Evolutionary conservation across 2,329 filamentous ascomycete genomes (phyloP), one percentile per base, ranked within the genome.

Genomic region (Pyrenochaeta sp.): DNA sequence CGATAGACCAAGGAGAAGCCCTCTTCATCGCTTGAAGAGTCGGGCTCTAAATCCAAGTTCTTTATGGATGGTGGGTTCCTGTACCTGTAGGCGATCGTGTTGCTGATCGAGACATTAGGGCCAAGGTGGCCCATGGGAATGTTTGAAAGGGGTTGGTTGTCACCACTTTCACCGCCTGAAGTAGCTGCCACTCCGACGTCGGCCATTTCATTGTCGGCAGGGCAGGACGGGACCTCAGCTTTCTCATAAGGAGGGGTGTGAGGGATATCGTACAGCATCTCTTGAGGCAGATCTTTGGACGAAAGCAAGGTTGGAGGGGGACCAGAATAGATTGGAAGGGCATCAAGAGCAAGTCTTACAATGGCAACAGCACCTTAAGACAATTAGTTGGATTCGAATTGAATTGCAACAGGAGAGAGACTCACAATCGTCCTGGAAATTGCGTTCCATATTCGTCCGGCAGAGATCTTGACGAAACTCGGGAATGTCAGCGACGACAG

Each of bases 401-500:
- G 9, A 21, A 39, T 23, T 10, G 20, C 18, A 23, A 2, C 2
- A 4, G 15, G 15, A 21, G 10, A 12, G 18, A 18, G 14, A 72
- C 73, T 71, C 64, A 78, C 77, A 74, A 17, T 78, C 76, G 50
- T 80, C 74, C 44, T 75, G 52, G 45, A 77, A 79, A 15, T 66
- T 64, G 11, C 78, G 65, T 31, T 73, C 55, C 58, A 73, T 69
- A 50, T 72, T 76, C 2, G 71, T 73, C 41, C 67, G 67, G 52
- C 73, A 77, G 15, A 81, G 68, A 31, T 77, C 77, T 42, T 73
- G 71, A 35, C 76, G 71, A 57, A 81, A 80, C 5, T 67, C 64
- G 6, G 70, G 63, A 10, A 77, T 63, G 6, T 77, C 72, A 35
- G 63, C 74, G 1, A 72, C 70, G 10, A 78, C 53, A 12, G 69